These are phyloP conservation scores for Vinca major DNA, from an alignment of 305 asterid genomes.

Conservation along the genomic window DNA sequence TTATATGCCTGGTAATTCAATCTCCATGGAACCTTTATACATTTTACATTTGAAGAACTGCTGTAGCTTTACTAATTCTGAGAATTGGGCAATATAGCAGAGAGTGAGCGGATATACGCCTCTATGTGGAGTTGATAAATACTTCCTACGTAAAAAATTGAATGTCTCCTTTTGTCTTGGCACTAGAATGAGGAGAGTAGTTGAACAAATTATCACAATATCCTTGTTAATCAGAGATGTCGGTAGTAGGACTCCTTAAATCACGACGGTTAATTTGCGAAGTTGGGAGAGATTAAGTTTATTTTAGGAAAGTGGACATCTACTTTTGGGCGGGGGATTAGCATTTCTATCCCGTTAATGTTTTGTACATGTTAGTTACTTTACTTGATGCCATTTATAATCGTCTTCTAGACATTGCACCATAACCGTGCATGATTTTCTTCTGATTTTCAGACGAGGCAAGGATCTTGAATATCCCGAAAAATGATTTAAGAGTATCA, in stretches of 20 bases:
- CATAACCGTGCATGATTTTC: neutral
- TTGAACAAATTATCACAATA: no score
- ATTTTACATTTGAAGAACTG: neutral
- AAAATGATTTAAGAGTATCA: conserved; percentile 32
- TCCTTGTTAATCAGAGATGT: no score
- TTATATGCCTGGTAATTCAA: conserved; percentile 45
- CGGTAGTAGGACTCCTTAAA: no score
- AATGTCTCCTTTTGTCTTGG: no score
- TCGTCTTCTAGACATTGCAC: neutral
- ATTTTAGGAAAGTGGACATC: no score
- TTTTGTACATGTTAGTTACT: neutral
- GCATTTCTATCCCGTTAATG: neutral
- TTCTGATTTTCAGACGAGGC: conserved; percentile 36
- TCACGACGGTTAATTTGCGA: no score
- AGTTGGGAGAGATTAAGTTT: no score
- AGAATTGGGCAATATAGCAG: neutral
- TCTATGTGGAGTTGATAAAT: neutral
- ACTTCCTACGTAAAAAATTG: neutral
- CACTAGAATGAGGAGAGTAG: no score
- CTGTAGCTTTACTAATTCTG: neutral
- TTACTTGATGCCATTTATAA: neutral
- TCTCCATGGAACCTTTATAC: neutral
- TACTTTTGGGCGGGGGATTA: no score
- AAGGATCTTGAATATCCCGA: conserved; percentile 21
- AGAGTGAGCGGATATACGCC: neutral